phyloP scores from a whole-genome alignment of 129 eudicot species.

The Kitagawia praeruptora region DNA sequence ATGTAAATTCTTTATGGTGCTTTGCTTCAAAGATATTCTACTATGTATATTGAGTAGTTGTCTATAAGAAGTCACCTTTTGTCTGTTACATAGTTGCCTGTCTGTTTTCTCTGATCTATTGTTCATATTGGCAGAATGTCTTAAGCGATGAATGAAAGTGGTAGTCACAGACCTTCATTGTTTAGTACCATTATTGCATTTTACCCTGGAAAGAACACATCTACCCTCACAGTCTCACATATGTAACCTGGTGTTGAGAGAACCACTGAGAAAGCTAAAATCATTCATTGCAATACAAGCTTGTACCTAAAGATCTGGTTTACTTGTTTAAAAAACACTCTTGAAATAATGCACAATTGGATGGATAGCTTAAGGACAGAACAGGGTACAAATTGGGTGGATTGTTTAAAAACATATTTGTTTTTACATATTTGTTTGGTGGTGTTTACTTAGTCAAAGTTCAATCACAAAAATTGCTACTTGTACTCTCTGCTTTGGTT shows the following conservation, averaged over 20 bases:
- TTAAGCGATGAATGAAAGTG: no score
- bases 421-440: neutral
- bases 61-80: neutral
- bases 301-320: neutral
- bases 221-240: neutral
- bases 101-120: neutral
- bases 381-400: no score
- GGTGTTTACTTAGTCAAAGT: neutral
- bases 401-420: no score
- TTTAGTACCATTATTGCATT: neutral
- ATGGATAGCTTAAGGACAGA: no score
- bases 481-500: neutral
- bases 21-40: neutral
- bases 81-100: neutral
- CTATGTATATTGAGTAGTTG: neutral
- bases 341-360: no score
- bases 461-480: neutral
- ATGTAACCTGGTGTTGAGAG: neutral
- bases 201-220: neutral
- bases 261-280: neutral
- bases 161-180: neutral
- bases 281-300: neutral
- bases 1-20: neutral
- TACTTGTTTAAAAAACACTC: neutral
- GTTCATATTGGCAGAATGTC: neutral